Evolutionary conservation across 495 filamentous ascomycete species (phyloP), one percentile per base, ranked within the genome.

Genomic region (Neurospora sp.): DNA sequence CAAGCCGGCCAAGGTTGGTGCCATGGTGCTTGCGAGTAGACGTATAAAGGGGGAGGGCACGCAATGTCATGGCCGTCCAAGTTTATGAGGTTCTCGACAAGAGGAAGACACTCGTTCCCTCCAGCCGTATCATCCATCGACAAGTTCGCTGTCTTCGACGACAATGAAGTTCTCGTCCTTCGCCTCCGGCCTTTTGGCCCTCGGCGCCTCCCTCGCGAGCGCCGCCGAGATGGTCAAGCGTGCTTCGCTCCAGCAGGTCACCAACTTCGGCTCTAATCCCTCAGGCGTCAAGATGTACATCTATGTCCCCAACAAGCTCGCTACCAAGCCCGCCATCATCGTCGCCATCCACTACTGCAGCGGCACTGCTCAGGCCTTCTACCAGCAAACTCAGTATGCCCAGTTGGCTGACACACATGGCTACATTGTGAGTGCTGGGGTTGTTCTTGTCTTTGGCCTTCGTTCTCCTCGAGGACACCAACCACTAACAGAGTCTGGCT

Each of bases 271-370:
- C 12, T 69, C 71, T 31, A 85, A 85, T 73, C 76, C 81, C 0
- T 81, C 81, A 5, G 77, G 76, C 9, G 78, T 75, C 27, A 73
- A 79, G 68, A 82, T 84, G 73, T 82, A 78, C 73, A 80, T 83
- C 76, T 82, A 83, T 65, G 81, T 82, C 37, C 80, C 81, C 16
- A 78, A 82, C 74, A 80, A 74, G 18, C 72, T 83, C 16, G 74
- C 78, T 8, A 14, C 76, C 8, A 83, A 79, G 38, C 82, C 81
- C 6, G 73, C 82, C 39, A 72, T 89, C 68, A 76, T 89, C 37
- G 86, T 88, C 1, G 87, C 83, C 10, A 82, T 89, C 69, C 83
- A 89, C 81, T 87, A 84, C 79, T 89, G 88, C 81, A 81, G 76
- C 69, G 87, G 87, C 65, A 84, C 81, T 16, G 88, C 86, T 0